Base-by-base conservation (phyloP, 2,329 filamentous ascomycete genomes). In the Pseudocercospora pini-densiflorae region DNA sequence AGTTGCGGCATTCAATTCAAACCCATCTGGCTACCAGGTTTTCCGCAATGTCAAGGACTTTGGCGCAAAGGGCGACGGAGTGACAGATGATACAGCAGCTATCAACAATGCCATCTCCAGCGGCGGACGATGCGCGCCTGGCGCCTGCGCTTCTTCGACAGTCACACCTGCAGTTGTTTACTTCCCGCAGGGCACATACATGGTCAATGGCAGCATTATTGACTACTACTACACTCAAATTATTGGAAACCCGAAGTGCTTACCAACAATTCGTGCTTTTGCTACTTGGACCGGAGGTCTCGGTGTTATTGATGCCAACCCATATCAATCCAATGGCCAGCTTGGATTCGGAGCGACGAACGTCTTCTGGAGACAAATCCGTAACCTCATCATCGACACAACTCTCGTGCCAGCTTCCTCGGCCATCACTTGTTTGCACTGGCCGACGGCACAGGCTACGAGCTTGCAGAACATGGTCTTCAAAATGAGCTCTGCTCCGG, bases 151-250 rank as follows among this genome's bases (percentile, higher is more conserved):
- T n/a, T 80, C 78, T 4, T 78, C 82, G 4, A 87, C 86, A 0
- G 84, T 78, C 0, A 84, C 82, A 1, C 86, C 86, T 1, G 85
- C 84, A 2, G 76, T 86, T 23, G 81, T 88, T n/a, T 88, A 87
- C 74, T 87, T 87, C 70, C 85, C 84, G 3, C 80, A 82, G 16
- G 87, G 87, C 51, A 88, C 83, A 0, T 91, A 91, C 69, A 59
- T 86, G 89, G 64, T 87, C 82, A 49, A 78, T 55, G 43, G 79
- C 0, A 81, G 85, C 1, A 87, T 91, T 67, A 83, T 88, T 61
- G 82, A 88, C 71, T 89, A 87, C 71, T 90, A 89, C 76, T 85
- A 86, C 67, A 90, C 88, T 5, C 84, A 89, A 75, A 77, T 90
- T 14, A 82, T 90, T 63, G 87, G 87, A 47, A 87, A 89, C 67